phyloP scores from a whole-genome alignment of 768 basidiomycete genomes.

The Lactarius hengduanensis region DNA sequence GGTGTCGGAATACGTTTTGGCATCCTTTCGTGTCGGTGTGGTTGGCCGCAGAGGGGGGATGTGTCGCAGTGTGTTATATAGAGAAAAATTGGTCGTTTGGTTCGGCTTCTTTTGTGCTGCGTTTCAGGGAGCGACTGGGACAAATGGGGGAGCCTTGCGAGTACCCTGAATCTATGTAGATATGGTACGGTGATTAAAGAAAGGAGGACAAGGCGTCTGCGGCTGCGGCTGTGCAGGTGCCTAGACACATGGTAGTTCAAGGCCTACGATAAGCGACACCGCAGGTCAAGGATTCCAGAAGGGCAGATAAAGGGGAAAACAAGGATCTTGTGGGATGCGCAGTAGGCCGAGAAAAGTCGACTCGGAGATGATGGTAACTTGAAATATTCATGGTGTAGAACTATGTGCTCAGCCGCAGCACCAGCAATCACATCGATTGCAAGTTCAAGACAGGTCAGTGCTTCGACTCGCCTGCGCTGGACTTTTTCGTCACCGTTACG shows the following conservation, averaged over 20 bases:
- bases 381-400: not conserved
- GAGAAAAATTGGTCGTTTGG: no score
- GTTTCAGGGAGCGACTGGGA: not conserved
- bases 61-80: no score
- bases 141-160: not conserved
- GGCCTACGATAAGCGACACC: no score
- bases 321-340: not conserved
- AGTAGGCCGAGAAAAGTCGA: not conserved
- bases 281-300: no score
- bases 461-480: not conserved
- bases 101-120: no score
- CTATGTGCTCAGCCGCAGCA: not conserved
- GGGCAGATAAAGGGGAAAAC: no score
- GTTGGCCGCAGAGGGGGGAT: no score
- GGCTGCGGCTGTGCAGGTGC: not conserved
- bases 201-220: not conserved
- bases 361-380: not conserved
- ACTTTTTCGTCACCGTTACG: no score
- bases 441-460: not conserved
- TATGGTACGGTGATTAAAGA: not conserved
- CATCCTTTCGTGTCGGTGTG: slow-evolving; percentile 32
- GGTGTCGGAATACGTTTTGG: slow-evolving; percentile 45
- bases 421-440: no score
- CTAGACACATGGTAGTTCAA: not conserved
- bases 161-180: not conserved